phyloP scores from a whole-genome alignment of 441 rosid genomes.

The Bocquillonia castaneifolia region DNA sequence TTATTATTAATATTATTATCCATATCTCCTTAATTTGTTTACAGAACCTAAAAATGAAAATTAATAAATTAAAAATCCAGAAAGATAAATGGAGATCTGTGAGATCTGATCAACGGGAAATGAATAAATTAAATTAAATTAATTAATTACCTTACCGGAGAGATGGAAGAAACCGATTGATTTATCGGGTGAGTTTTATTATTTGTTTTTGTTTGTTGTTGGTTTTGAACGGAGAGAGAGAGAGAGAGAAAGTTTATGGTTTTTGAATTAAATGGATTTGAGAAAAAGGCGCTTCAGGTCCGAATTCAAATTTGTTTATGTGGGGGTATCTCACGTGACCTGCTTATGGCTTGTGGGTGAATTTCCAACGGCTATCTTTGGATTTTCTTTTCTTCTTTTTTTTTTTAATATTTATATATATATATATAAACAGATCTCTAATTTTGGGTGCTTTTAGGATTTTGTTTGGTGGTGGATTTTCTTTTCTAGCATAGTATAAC shows the following conservation, averaged over 20 bases:
- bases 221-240: slow-evolving; percentile 23
- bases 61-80: neutral
- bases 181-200: neutral
- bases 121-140: no score
- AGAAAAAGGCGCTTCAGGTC: slow-evolving; percentile 49
- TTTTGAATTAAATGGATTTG: slow-evolving; percentile 28
- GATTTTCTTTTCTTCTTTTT: neutral
- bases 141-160: no score
- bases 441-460: neutral
- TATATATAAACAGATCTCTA: slow-evolving; percentile 5
- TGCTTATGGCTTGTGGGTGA: slow-evolving; percentile 29
- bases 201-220: neutral
- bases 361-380: neutral
- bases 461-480: no score
- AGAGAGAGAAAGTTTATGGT: slow-evolving; percentile 19
- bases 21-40: slow-evolving; percentile 32
- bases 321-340: slow-evolving; percentile 33
- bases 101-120: neutral
- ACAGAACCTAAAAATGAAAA: neutral
- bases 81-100: neutral
- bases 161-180: neutral
- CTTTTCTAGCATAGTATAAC: no score
- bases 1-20: slow-evolving; percentile 30
- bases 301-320: slow-evolving; percentile 49
- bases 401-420: neutral